A percentile compares a stretch with the other conserved stretches of the same genome.
Conservation (phyloP, 2,329 filamentous ascomycete species). For the Epichloe sp. region DNA sequence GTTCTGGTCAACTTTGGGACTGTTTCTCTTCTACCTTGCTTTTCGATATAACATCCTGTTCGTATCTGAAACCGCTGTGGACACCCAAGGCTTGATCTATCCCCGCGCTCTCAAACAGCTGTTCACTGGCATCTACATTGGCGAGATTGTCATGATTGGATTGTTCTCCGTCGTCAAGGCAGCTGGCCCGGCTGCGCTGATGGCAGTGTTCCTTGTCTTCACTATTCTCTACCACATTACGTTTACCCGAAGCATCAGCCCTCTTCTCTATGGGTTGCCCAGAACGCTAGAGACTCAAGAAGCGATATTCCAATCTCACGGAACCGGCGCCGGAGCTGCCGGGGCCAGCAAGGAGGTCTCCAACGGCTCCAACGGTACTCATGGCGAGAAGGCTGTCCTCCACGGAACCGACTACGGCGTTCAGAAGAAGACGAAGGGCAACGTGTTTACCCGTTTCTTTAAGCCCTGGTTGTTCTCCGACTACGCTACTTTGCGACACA, state of each 20-base stretch:
- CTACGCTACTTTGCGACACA: conserved; percentile 55
- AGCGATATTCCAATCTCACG: conserved; percentile 21
- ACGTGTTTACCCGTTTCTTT: conserved; percentile 46
- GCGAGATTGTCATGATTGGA: conserved; percentile 67
- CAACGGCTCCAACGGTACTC: conserved; percentile 1
- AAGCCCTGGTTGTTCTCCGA: conserved; percentile 66
- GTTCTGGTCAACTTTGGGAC: conserved; percentile 64
- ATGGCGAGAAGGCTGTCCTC: conserved; percentile 6
- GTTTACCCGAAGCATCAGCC: conserved; percentile 54
- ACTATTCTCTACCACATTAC: conserved; percentile 64
- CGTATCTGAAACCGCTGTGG: conserved; percentile 63
- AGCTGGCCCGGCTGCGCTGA: conserved; percentile 58
- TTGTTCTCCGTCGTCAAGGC: conserved; percentile 60
- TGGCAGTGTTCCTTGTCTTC: conserved; percentile 64
- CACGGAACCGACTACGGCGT: conserved; percentile 13
- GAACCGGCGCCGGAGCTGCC: conserved; percentile 12
- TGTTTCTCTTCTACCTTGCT: conserved; percentile 68
- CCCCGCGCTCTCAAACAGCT: conserved; percentile 80
- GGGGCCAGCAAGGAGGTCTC: conserved; percentile 7
- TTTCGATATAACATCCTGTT: conserved; percentile 83
- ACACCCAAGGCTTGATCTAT: conserved; percentile 82
- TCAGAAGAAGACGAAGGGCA: conserved; percentile 38
- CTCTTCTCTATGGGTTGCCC: conserved; percentile 60
- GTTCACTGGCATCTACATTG: conserved; percentile 67
- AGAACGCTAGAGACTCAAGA: conserved; percentile 39